These are phyloP conservation scores for Umbelopsis sp. DNA, from an alignment of 192 early-diverging fungal genomes.

Conservation along the genomic window DNA sequence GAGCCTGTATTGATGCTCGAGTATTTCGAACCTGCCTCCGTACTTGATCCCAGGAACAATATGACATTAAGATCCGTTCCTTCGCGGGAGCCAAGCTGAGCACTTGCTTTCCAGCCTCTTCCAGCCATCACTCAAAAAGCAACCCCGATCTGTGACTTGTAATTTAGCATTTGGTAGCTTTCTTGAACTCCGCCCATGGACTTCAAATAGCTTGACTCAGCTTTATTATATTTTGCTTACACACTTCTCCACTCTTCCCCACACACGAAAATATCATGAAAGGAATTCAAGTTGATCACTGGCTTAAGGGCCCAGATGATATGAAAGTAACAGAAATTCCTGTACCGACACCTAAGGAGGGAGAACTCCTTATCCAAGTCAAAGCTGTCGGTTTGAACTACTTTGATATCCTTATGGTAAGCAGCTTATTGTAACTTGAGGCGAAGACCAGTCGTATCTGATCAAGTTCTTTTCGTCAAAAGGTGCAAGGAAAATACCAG, in stretches of 20 bases:
- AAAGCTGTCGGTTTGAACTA: conserved; percentile 73
- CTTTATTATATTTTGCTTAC: not conserved
- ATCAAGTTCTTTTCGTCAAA: not conserved
- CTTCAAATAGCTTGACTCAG: too few species aligned
- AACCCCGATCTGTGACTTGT: too few species aligned
- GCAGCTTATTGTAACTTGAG: not conserved
- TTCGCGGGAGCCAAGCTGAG: not conserved
- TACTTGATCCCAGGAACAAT: conserved; percentile 59
- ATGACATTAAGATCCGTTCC: not conserved
- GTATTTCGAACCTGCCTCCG: conserved; percentile 57
- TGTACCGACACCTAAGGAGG: conserved; percentile 56
- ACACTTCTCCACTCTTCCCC: not conserved
- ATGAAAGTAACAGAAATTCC: conserved; percentile 59
- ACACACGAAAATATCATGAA: conserved; percentile 29
- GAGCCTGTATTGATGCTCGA: conserved; percentile 45
- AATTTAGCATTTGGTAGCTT: too few species aligned
- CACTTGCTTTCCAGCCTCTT: not conserved
- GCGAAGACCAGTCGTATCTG: not conserved
- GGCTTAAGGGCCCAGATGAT: conserved; percentile 45
- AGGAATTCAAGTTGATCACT: conserved; percentile 37
- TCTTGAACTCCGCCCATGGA: too few species aligned
- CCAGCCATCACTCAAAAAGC: not conserved
- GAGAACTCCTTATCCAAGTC: conserved; percentile 68
- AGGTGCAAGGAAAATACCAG: conserved; percentile 79
- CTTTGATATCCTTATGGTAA: conserved; percentile 73